Percentiles rank a stretch among this genome's conserved stretches.
Evolutionary conservation across 75 land plant genomes (phyloP).

Genomic region (Picea glauca): DNA sequence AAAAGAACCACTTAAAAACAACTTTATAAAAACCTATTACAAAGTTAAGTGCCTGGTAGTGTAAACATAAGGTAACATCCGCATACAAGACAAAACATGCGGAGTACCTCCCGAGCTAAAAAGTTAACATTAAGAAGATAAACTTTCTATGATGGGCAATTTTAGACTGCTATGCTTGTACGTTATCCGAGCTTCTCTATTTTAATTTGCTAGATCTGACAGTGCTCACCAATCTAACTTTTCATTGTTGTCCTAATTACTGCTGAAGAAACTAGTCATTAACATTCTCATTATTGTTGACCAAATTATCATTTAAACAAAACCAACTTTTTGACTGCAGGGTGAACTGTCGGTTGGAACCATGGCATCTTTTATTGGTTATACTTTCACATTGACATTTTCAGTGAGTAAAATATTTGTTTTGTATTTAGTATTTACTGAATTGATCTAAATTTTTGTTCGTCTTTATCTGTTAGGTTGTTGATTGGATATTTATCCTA

Average conservation of each 20-base stretch:
- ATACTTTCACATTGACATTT: conserved; percentile 97
- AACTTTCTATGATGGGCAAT: neutral
- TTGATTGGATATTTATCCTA: conserved; percentile 8
- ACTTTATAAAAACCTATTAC: no score
- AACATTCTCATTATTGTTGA: no score
- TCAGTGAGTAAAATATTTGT: conserved; percentile 65
- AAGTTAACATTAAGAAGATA: no score
- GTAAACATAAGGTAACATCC: no score
- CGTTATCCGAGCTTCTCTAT: neutral
- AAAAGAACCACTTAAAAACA: no score
- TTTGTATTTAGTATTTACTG: conserved; percentile 1
- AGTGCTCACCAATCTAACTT: neutral
- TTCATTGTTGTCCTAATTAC: neutral
- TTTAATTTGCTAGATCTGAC: neutral
- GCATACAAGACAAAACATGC: no score
- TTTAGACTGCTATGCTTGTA: neutral
- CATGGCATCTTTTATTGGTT: conserved; percentile 97
- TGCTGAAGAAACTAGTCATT: neutral
- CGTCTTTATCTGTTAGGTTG: neutral
- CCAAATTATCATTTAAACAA: neutral
- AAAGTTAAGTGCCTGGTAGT: no score
- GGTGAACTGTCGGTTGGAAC: conserved; percentile 93
- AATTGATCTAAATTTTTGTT: neutral
- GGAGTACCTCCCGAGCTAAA: no score
- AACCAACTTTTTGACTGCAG: conserved; percentile 35